Evolutionary conservation across 2,329 filamentous ascomycete genomes (phyloP).

Genomic region (Pseudocercospora macadamiae): DNA sequence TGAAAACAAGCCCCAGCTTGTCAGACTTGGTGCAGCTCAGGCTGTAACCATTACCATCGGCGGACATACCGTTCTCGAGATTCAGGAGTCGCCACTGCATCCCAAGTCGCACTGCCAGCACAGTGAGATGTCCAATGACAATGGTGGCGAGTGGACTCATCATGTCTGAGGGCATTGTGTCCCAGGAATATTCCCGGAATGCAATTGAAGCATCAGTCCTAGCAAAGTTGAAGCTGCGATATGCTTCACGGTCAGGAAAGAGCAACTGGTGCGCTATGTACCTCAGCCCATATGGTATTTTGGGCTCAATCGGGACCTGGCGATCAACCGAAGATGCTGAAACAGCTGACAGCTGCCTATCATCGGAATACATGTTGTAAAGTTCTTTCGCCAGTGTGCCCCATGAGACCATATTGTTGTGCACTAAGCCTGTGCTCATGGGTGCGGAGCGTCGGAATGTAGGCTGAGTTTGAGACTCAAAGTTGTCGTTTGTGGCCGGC

Average conservation of each 20-base stretch:
- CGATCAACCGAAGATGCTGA: not conserved
- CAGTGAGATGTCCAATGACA: not conserved
- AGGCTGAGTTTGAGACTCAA: too few species aligned
- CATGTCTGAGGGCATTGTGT: slow-evolving; percentile 10
- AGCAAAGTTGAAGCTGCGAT: not conserved
- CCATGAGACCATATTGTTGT: slow-evolving; percentile 1
- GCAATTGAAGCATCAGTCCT: not conserved
- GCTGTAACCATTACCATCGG: slow-evolving; percentile 8
- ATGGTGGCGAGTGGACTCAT: slow-evolving; percentile 7
- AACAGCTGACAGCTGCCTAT: not conserved
- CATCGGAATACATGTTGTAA: not conserved
- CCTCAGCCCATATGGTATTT: too few species aligned
- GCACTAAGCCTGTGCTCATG: not conserved
- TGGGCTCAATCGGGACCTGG: too few species aligned
- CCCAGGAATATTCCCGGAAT: slow-evolving; percentile 4
- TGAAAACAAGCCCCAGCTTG: slow-evolving; percentile 5
- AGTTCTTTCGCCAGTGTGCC: not conserved
- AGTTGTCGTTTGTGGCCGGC: too few species aligned
- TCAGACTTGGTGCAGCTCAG: not conserved
- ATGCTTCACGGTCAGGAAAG: not conserved
- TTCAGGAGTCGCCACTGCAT: slow-evolving; percentile 7
- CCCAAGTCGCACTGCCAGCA: not conserved
- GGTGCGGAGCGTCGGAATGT: too few species aligned
- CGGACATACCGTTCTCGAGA: slow-evolving; percentile 3
- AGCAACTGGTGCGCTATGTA: too few species aligned